These are phyloP conservation scores for Penicillium soppii DNA, from an alignment of 495 filamentous ascomycete species.

Conservation along the genomic window DNA sequence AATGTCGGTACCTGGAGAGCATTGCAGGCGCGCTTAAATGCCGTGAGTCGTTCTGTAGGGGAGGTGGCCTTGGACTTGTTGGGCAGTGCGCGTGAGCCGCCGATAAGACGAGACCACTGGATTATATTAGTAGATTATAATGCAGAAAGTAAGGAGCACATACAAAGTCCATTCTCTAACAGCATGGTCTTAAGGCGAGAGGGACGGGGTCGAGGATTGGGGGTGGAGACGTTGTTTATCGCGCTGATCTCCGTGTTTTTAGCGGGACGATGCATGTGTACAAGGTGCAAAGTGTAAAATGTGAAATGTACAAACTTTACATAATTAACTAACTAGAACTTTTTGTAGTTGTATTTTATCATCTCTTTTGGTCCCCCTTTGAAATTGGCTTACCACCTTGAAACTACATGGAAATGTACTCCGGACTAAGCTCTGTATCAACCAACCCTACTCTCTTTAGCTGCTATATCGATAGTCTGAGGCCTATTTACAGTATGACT, in stretches of 20 bases:
- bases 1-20: slow-evolving; percentile 66
- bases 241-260: slow-evolving; percentile 15
- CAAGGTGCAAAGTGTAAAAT: too few relatives aligned
- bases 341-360: too few relatives aligned
- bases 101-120: slow-evolving; percentile 88
- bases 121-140: slow-evolving; percentile 15
- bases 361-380: too few relatives aligned
- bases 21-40: slow-evolving; percentile 86
- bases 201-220: slow-evolving; percentile 20
- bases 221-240: slow-evolving; percentile 28
- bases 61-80: slow-evolving; percentile 66
- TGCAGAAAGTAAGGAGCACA: slow-evolving; percentile 8
- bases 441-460: too few relatives aligned
- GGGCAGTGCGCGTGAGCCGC: slow-evolving; percentile 67
- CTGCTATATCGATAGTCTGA: too few relatives aligned
- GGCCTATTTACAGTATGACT: too few relatives aligned
- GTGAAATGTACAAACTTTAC: too few relatives aligned
- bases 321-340: too few relatives aligned
- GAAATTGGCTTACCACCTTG: too few relatives aligned
- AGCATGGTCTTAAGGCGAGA: slow-evolving; percentile 32
- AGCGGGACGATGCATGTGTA: too few relatives aligned
- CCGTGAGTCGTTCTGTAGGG: slow-evolving; percentile 80
- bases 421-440: too few relatives aligned
- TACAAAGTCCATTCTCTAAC: slow-evolving; percentile 44
- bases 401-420: too few relatives aligned